phyloP scores from a whole-genome alignment of 306 rosid genomes.

The Ormosia semicastrata region DNA sequence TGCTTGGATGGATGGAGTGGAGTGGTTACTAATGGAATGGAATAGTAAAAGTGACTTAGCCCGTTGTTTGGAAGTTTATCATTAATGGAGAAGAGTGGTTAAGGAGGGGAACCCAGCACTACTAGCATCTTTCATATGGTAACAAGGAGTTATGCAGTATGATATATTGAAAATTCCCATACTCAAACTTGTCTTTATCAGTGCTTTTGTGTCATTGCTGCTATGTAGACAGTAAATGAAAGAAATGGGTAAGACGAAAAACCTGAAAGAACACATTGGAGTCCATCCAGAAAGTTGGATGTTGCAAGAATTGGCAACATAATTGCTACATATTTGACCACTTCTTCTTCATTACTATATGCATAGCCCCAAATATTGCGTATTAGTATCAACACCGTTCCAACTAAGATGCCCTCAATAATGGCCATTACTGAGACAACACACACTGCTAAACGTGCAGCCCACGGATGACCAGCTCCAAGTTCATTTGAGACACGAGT shows the following conservation, averaged over 20 bases:
- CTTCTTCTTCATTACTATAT: conserved; percentile 61
- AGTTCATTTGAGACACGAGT: conserved; percentile 44
- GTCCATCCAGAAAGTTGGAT: conserved; percentile 65
- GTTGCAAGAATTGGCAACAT: conserved; percentile 71
- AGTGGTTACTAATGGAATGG: too few relatives aligned
- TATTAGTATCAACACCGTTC: conserved; percentile 46
- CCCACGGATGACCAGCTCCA: conserved; percentile 38
- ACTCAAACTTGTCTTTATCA: neutral
- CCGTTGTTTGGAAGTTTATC: too few relatives aligned
- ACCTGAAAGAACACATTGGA: conserved; percentile 82
- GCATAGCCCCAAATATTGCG: conserved; percentile 73
- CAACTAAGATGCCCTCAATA: conserved; percentile 39
- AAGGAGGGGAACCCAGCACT: neutral
- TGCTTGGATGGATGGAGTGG: too few relatives aligned
- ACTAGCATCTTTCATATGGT: neutral
- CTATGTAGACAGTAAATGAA: neutral
- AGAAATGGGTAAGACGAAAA: neutral
- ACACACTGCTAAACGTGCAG: conserved; percentile 35
- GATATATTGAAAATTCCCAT: neutral
- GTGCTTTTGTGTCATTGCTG: neutral
- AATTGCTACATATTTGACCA: conserved; percentile 51
- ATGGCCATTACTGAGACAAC: conserved; percentile 32
- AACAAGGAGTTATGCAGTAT: neutral
- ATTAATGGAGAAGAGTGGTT: too few relatives aligned
- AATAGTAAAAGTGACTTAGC: too few relatives aligned